phyloP scores from a whole-genome alignment of 371 early-diverging fungal genomes.

The Mortierella sp. region DNA sequence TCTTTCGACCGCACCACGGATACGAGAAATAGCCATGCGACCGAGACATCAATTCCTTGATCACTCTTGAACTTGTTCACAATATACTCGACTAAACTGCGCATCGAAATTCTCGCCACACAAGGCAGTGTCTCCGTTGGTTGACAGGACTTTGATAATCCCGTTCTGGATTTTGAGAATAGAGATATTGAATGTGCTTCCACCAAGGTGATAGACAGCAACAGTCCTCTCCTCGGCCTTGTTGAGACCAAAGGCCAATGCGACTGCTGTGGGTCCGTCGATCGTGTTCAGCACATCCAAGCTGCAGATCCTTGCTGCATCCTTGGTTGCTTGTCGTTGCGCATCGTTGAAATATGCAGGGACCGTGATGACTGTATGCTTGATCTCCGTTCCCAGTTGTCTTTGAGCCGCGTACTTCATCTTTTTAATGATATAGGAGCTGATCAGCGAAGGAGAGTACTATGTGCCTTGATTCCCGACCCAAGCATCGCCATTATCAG shows the following conservation, averaged over 20 bases:
- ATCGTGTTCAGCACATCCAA: conserved; percentile 97
- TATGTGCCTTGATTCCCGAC: conserved; percentile 91
- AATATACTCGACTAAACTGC: conserved; percentile 82
- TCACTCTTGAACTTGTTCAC: conserved; percentile 91
- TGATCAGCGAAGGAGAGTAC: conserved; percentile 96
- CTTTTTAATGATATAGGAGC: conserved; percentile 93
- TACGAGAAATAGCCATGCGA: conserved; percentile 94
- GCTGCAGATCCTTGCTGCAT: conserved; percentile 97
- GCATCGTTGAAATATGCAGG: conserved; percentile 94
- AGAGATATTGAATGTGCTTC: conserved; percentile 99
- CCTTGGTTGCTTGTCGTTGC: conserved; percentile 99
- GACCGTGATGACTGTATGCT: conserved; percentile 92
- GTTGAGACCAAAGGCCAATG: conserved; percentile 98
- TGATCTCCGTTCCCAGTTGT: conserved; percentile 85
- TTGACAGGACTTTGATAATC: conserved; percentile 98
- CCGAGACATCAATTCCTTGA: conserved; percentile 75
- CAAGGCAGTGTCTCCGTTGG: conserved; percentile 96
- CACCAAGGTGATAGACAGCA: conserved; percentile 99
- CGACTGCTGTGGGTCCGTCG: conserved; percentile 99
- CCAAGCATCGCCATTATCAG: conserved; percentile 98
- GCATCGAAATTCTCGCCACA: conserved; percentile 99
- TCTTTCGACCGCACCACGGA: conserved; percentile 97
- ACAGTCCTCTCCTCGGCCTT: conserved; percentile 91
- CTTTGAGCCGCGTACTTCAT: conserved; percentile 96
- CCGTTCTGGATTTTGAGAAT: conserved; percentile 98